Base-by-base conservation (phyloP, 2,329 filamentous ascomycete species). In the Ramularia endophylla region DNA sequence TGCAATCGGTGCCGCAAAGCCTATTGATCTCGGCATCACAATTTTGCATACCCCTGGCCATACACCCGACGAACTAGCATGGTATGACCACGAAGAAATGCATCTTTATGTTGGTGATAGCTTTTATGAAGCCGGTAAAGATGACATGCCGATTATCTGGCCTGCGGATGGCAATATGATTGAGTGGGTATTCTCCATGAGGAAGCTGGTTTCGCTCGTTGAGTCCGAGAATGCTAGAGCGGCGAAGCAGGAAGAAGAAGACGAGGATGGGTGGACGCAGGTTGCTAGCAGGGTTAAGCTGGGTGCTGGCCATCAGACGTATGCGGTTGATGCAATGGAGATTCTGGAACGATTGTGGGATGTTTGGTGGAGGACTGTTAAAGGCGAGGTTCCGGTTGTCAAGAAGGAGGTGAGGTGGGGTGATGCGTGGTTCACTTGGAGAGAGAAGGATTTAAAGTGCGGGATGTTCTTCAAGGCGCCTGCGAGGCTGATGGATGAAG, bases 41-140 rank as follows among this genome's bases (percentile, higher is more conserved):
- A 60, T 72, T 18, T 55, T 71, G 7, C 66, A 72, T 15, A 66
- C 67, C 0, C 68, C 69, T 2, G 70, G 70, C 11, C 68, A 73
- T 48, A 71, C 68, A 0, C 70, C 68, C 0, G 68, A 72, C 44
- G 61, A 65, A 11, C 46, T 72, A 2, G 67, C 68, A 1, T 65
- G 66, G 52, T 73, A 68, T 49, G 70, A 73, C 36, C 52, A 61
- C 8, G 52, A 61, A 1, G 68, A 72, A 46, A 61, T 66, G 25
- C 56, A 64, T 33, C 51, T 73, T 0, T 73, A 65, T 39, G 65
- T 71, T 4, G 70, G 70, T 5, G 70, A 74, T 39, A 67, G 64
- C 5, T 61, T 71, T 40, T 73, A 72, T 49, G 64, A 67, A 38
- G 52, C 54, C 11, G 53, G 56, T 0, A 53, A 57, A n/a, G 58